These are phyloP conservation scores for Meredithiella fracta DNA, from an alignment of 2,329 filamentous ascomycete genomes.

Conservation along the genomic window DNA sequence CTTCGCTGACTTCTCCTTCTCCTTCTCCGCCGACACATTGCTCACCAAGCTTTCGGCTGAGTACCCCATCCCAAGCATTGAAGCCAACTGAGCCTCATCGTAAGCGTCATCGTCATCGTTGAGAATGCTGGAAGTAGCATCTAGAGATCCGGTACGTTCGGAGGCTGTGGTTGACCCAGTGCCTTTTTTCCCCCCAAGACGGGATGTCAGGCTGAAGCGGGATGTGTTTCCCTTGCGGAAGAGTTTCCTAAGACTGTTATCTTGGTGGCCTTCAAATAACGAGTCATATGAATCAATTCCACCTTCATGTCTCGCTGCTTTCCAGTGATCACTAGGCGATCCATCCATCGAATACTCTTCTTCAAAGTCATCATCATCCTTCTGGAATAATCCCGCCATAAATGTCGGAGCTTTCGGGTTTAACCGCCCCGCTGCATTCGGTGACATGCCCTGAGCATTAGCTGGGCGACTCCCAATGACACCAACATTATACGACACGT, in stretches of 20 bases:
- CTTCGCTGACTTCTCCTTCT: slow-evolving; percentile 29
- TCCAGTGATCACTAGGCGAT: slow-evolving; percentile 35
- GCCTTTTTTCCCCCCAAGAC: slow-evolving; percentile 37
- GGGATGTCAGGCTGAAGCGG: slow-evolving; percentile 46
- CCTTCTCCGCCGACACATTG: slow-evolving; percentile 36
- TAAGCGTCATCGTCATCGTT: slow-evolving; percentile 37
- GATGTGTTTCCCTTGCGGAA: slow-evolving; percentile 49
- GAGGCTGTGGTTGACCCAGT: slow-evolving; percentile 37
- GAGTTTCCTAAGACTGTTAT: slow-evolving; percentile 42
- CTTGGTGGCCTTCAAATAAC: slow-evolving; percentile 29
- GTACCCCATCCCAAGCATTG: slow-evolving; percentile 2
- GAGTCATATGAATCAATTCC: slow-evolving; percentile 43
- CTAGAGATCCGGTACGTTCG: slow-evolving; percentile 38
- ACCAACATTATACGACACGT: slow-evolving; percentile 38
- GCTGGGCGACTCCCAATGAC: slow-evolving; percentile 65
- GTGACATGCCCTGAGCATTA: slow-evolving; percentile 25
- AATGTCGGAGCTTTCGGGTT: slow-evolving; percentile 87
- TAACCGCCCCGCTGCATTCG: slow-evolving; percentile 43
- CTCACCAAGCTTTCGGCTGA: slow-evolving; percentile 36
- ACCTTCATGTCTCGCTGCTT: slow-evolving; percentile 37
- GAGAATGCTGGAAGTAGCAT: slow-evolving; percentile 35
- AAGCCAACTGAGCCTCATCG: slow-evolving; percentile 24
- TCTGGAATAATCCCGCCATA: slow-evolving; percentile 50
- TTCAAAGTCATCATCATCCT: slow-evolving; percentile 18
- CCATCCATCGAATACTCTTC: slow-evolving; percentile 23